Conservation (phyloP, 192 early-diverging fungal species). For the Allomyces macrogynus region DNA sequence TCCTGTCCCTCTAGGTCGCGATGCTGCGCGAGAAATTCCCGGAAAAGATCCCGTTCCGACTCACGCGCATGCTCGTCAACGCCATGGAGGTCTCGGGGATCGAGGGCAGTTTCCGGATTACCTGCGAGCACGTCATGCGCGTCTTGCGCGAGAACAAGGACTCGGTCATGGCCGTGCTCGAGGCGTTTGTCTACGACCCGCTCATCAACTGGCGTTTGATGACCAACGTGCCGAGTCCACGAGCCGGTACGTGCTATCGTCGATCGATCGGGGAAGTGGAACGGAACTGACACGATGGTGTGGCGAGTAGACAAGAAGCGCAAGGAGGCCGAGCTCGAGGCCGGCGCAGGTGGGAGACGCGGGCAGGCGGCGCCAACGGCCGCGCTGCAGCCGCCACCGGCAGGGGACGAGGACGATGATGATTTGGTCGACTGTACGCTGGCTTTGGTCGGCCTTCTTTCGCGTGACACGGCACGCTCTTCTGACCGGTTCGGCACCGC, state of each 20-base stretch:
- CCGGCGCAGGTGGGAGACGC: neutral
- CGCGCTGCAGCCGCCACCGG: too few species aligned
- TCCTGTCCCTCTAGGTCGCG: slow-evolving; percentile 39
- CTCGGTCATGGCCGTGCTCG: slow-evolving; percentile 90
- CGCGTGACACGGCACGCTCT: neutral
- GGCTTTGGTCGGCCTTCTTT: neutral
- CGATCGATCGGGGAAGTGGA: neutral
- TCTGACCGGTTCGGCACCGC: neutral
- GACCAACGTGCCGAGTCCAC: slow-evolving; percentile 14
- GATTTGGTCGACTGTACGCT: neutral
- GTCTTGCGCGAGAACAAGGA: slow-evolving; percentile 88
- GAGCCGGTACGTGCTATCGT: slow-evolving; percentile 15
- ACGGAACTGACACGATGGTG: too few species aligned
- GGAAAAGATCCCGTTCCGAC: slow-evolving; percentile 93
- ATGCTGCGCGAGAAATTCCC: slow-evolving; percentile 93
- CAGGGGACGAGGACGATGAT: neutral
- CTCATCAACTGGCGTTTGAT: slow-evolving; percentile 75
- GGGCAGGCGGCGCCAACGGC: too few species aligned
- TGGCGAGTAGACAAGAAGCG: too few species aligned
- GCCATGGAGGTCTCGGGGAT: slow-evolving; percentile 96
- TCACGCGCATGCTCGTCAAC: slow-evolving; percentile 91
- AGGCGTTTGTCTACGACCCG: slow-evolving; percentile 96
- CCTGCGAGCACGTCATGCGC: slow-evolving; percentile 89
- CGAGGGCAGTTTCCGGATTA: slow-evolving; percentile 87
- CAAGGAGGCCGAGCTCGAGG: too few species aligned